Evolutionary conservation across 306 rosid genomes (phyloP).

Genomic region (Aeschynomene evenia): DNA sequence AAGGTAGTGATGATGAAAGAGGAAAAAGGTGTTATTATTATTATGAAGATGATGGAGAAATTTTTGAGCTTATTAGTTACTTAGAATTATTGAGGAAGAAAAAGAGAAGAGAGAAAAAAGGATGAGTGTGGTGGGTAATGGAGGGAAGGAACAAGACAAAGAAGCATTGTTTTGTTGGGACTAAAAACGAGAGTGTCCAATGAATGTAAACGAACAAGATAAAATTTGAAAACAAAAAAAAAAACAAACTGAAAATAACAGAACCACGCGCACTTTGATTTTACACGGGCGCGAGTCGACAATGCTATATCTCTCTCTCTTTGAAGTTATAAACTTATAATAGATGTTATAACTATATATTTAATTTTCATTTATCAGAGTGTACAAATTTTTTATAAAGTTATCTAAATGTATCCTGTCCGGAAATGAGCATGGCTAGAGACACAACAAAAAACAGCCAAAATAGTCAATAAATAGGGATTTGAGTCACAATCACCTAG

Average conservation of each 20-base stretch:
- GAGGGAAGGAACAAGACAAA: conserved; percentile 1
- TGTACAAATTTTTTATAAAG: no score
- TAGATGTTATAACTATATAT: no score
- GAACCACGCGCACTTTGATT: conserved; percentile 54
- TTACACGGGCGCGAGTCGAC: conserved; percentile 23
- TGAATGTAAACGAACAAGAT: conserved; percentile 30
- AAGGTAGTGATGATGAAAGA: conserved; percentile 35
- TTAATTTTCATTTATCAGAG: no score
- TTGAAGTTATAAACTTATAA: no score
- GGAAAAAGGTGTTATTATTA: not conserved
- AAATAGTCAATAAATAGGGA: no score
- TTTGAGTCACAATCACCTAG: no score
- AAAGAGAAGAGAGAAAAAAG: not conserved
- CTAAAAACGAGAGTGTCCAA: not conserved
- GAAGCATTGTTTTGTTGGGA: not conserved
- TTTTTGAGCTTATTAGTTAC: not conserved
- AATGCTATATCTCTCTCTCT: not conserved
- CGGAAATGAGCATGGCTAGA: no score
- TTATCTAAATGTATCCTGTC: no score
- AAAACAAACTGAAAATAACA: conserved; percentile 34
- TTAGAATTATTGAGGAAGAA: not conserved
- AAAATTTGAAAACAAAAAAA: no score
- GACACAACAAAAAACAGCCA: no score
- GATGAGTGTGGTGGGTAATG: conserved; percentile 11
- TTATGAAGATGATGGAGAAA: not conserved